Conservation (phyloP, 2,329 filamentous ascomycete genomes). For the Esteya vermicola region DNA sequence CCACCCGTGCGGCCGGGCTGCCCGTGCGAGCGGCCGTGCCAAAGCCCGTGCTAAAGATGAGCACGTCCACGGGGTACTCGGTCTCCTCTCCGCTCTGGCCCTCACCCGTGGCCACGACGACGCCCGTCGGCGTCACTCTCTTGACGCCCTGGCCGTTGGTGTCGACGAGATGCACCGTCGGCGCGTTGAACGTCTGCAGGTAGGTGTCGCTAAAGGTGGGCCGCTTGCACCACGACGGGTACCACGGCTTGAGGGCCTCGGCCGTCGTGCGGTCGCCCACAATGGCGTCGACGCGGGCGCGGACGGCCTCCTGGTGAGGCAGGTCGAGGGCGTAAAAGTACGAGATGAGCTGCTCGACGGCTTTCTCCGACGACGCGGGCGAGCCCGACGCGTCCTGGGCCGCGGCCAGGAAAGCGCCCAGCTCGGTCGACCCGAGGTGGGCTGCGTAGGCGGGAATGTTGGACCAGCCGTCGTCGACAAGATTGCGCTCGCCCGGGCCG, state of each 20-base stretch:
- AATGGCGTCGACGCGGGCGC: constrained; percentile 29
- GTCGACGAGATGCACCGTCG: constrained; percentile 45
- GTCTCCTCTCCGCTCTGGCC: not conserved
- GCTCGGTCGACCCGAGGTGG: constrained; percentile 14
- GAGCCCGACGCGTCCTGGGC: too few relatives aligned
- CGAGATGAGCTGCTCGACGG: constrained; percentile 14
- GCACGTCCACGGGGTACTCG: not conserved
- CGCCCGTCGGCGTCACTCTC: constrained; percentile 26
- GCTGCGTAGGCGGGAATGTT: constrained; percentile 20
- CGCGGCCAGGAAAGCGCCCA: not conserved
- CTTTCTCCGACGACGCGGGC: not conserved
- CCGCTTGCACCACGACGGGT: constrained; percentile 48
- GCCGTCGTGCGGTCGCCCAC: constrained; percentile 39
- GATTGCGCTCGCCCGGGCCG: constrained; percentile 20
- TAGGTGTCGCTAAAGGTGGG: constrained; percentile 48
- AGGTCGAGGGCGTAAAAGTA: constrained; percentile 26
- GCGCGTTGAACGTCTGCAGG: constrained; percentile 41
- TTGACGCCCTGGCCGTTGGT: constrained; percentile 39
- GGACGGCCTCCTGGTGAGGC: constrained; percentile 25
- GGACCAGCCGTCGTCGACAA: constrained; percentile 37
- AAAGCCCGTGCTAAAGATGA: constrained; percentile 3
- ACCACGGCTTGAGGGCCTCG: constrained; percentile 41
- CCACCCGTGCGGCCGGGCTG: constrained; percentile 9
- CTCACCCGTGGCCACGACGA: constrained; percentile 21
- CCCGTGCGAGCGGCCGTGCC: not conserved